These are phyloP conservation scores for Zostera marina DNA, from an alignment of 116 monocot genomes.

Conservation along the genomic window DNA sequence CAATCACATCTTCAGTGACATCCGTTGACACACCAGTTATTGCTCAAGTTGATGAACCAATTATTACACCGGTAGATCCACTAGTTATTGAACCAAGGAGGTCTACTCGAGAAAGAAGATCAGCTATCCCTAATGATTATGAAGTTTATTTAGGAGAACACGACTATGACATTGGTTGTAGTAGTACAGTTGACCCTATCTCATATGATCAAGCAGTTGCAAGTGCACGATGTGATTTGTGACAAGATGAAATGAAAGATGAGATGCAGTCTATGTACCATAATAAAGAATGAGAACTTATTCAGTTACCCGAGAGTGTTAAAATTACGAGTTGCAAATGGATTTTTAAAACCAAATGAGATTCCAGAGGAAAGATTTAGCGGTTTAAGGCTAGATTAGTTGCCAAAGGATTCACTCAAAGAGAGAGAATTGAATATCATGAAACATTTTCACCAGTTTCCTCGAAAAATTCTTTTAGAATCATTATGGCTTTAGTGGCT, in stretches of 20 bases:
- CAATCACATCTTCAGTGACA: no score
- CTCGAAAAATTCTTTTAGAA: not conserved
- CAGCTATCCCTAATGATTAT: not conserved
- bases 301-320: not conserved
- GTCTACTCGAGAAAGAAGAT: not conserved
- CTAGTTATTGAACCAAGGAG: not conserved
- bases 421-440: not conserved
- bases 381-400: no score
- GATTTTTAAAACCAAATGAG: no score
- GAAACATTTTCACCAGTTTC: slow-evolving; percentile 3
- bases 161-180: not conserved
- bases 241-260: not conserved
- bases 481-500: not conserved
- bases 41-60: not conserved
- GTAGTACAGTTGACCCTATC: not conserved
- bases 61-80: no score
- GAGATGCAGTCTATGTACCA: not conserved
- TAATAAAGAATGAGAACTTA: not conserved
- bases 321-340: not conserved
- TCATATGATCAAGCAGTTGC: not conserved
- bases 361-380: no score
- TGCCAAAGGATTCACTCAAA: not conserved
- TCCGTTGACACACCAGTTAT: not conserved
- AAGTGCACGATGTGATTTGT: not conserved
- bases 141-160: not conserved